These are phyloP conservation scores for Effrenium voratum DNA, from an alignment of 73 alveolate genomes.

Conservation along the genomic window DNA sequence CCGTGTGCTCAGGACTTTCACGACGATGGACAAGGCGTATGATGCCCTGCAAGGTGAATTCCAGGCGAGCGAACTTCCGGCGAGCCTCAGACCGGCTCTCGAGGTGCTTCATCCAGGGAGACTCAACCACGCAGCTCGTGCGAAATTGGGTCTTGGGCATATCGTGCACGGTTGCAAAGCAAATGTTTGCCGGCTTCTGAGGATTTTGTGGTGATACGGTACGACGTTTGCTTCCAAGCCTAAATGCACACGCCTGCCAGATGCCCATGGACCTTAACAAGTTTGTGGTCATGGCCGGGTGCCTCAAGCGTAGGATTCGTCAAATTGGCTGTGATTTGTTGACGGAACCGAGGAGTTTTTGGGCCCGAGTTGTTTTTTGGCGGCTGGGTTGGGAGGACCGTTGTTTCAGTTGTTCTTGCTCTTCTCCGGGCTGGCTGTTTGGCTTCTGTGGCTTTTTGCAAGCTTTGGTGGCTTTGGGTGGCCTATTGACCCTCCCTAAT, in stretches of 20 bases:
- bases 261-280: constrained; percentile 66
- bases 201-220: too few species aligned
- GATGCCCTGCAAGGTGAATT: constrained; percentile 58
- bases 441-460: not conserved
- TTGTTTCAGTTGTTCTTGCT: too few species aligned
- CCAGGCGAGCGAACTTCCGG: not conserved
- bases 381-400: not conserved
- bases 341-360: not conserved
- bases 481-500: too few species aligned
- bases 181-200: too few species aligned
- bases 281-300: constrained; percentile 50
- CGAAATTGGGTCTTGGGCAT: too few species aligned
- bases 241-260: too few species aligned
- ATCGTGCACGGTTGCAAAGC: too few species aligned
- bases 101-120: too few species aligned
- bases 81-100: not conserved
- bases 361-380: not conserved
- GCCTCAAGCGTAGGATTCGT: not conserved
- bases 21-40: constrained; percentile 49
- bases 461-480: not conserved
- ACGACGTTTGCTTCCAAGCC: too few species aligned
- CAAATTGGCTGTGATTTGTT: not conserved
- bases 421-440: too few species aligned
- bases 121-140: too few species aligned
- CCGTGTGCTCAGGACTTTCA: constrained; percentile 7